Evolutionary conservation across 2,329 filamentous ascomycete species (phyloP), one percentile per base, ranked within the genome.

Genomic region (Penicillium sp.): DNA sequence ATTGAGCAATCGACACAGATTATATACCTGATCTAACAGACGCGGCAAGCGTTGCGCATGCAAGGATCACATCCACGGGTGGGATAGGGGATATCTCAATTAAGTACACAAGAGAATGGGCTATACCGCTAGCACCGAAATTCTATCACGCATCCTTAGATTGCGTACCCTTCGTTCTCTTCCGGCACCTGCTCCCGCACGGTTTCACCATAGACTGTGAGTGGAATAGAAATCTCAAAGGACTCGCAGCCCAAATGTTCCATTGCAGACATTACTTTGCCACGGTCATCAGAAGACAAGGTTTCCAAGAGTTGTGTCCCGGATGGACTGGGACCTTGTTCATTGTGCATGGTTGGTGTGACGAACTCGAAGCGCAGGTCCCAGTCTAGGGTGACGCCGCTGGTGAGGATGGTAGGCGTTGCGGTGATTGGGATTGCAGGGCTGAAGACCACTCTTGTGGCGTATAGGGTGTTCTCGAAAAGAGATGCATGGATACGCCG

Each of bases 331-430:
- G 62, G 56, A 7, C 74, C 69, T 23, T 65, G 62, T 8, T 76
- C 74, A 34, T 69, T 64, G 29, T 71, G 69, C 9, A 64, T 61
- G 38, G 81, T 83, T 6, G 89, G 86, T 6, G 93, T 93, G 24
- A 96, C 91, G 72, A 99, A 99, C 73, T 97, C 92, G 52, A 99
- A 85, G 1, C 90, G 80, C 31, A 99, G 78, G 69, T 88, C 89
- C 94, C 94, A 99, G 60, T 90, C 88, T 24, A 96, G 77, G 58
- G 84, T 88, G 4, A 99, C 84, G 2, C 92, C 92, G 56, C 85
- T 95, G 0, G 94, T 99, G 43, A 95, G 82, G 61, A 99, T 95
- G 58, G 94, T 91, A 0, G 94, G 94, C 0, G 92, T 96, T 0
- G 90, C 91, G 13, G 81, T 81, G 16, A 88, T 81, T 0, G 94